phyloP scores from a whole-genome alignment of 164 flowering plant genomes.

The Vitis rupestris region DNA sequence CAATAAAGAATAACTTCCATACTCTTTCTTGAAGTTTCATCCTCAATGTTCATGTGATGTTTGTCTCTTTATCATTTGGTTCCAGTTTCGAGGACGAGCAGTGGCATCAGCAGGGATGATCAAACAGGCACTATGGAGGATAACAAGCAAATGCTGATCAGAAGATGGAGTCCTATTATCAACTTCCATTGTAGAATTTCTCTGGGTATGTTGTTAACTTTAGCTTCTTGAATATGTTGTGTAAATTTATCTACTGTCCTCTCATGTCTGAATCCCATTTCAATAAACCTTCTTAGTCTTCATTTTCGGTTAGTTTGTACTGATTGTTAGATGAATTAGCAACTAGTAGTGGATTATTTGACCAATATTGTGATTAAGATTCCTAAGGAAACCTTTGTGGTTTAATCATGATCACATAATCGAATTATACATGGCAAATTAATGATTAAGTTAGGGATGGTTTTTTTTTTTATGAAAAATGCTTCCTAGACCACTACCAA shows the following conservation, averaged over 20 bases:
- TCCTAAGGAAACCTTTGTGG: neutral
- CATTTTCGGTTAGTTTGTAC: neutral
- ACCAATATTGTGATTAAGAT: neutral
- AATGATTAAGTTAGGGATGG: neutral
- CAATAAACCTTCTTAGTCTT: neutral
- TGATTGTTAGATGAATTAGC: too few species aligned
- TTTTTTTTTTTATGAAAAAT: neutral
- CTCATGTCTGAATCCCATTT: conserved; percentile 1
- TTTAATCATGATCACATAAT: neutral
- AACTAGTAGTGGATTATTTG: neutral
- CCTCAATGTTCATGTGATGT: neutral
- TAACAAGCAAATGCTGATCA: conserved; percentile 28
- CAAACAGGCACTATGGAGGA: conserved; percentile 58
- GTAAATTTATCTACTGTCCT: neutral
- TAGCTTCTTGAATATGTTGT: neutral
- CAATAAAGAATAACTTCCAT: neutral
- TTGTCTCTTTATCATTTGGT: neutral
- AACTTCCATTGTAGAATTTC: neutral
- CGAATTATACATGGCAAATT: neutral
- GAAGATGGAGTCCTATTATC: neutral
- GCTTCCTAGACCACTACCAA: too few species aligned
- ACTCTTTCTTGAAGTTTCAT: neutral
- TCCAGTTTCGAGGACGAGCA: conserved; percentile 68
- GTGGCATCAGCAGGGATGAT: conserved; percentile 58
- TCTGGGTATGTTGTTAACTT: neutral